Evolutionary conservation across 345 rosid genomes (phyloP), one percentile per base, ranked within the genome.

Genomic region (Arabidopsis arenosa): DNA sequence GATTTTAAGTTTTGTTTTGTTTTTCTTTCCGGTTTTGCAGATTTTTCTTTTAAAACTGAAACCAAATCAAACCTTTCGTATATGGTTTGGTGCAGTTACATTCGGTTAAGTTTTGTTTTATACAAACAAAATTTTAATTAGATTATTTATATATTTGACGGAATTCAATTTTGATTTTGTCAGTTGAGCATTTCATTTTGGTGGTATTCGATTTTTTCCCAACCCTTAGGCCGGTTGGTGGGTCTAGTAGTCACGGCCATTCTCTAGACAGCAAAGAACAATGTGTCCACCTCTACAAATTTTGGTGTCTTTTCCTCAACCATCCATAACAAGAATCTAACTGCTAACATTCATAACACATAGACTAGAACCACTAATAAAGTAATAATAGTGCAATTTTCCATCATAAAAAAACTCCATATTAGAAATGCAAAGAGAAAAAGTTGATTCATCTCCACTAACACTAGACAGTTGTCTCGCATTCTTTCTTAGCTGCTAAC

Each of bases 221-320:
- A 43, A 52, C 13, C 39, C 21, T 18, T 66, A 51, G 71, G 23
- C 61, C 37, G 51, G 62, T 54, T 14, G 39, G 62, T 53, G 61
- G 60, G 9, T 26, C 36, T 8, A 66, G 51, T 9, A 71, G 67
- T 26, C 68, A 62, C 37, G 11, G 1, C 62, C 53, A 72, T 7
- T 68, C 21, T 51, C 40, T 47, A 18, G 12, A 36, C n/a, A 48
- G 12, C 56, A 47, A 49, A 23, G 6, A 60, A n/a, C 59, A 37
- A 39, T 59, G 45, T 56, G 48, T 70, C 66, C 14, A 44, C 60
- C 51, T 23, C 14, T 12, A 66, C 18, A 2, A 12, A 33, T 49
- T 49, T 66, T 35, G 33, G 8, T 49, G 18, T 1, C 6, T 15
- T 32, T 32, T 65, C 56, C 7, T 43, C 14, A 63, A 43, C 37